phyloP scores from a whole-genome alignment of 2,329 filamentous ascomycete species.

The Tolypocladium inflatum region DNA sequence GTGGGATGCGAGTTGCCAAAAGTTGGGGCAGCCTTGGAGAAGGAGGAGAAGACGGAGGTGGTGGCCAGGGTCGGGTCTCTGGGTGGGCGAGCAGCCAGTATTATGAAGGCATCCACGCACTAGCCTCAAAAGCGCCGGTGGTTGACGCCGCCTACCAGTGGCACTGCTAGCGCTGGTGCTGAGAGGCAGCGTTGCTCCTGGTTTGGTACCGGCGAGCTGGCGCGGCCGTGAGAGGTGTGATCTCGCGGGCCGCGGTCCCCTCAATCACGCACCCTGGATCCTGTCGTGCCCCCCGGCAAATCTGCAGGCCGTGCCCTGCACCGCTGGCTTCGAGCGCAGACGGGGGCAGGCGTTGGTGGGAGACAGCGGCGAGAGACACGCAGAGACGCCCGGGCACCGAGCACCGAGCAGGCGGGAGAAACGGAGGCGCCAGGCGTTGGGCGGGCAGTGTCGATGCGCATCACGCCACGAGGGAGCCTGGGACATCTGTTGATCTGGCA shows the following conservation, averaged over 20 bases:
- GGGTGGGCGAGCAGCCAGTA: neutral
- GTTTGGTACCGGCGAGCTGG: neutral
- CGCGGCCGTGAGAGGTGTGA: neutral
- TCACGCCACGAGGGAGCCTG: neutral
- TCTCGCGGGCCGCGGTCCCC: neutral
- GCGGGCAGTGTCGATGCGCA: neutral
- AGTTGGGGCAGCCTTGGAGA: no score
- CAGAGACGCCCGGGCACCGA: neutral
- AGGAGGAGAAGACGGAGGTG: neutral
- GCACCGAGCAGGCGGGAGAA: neutral
- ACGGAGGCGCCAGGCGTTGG: neutral
- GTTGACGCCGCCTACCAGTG: constrained; percentile 16
- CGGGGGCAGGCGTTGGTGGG: neutral
- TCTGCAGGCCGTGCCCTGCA: neutral
- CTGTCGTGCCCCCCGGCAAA: neutral
- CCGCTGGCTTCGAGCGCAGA: neutral
- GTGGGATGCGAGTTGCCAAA: neutral
- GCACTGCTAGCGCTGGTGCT: constrained; percentile 8
- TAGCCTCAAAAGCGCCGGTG: constrained; percentile 13
- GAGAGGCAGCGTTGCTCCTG: constrained; percentile 1
- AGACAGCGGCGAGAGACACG: neutral
- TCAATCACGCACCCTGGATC: neutral
- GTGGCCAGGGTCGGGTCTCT: neutral
- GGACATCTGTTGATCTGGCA: neutral
- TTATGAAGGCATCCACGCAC: constrained; percentile 18